Base-by-base conservation (phyloP, 495 filamentous ascomycete genomes). In the Symbiotaphrina buchneri region DNA sequence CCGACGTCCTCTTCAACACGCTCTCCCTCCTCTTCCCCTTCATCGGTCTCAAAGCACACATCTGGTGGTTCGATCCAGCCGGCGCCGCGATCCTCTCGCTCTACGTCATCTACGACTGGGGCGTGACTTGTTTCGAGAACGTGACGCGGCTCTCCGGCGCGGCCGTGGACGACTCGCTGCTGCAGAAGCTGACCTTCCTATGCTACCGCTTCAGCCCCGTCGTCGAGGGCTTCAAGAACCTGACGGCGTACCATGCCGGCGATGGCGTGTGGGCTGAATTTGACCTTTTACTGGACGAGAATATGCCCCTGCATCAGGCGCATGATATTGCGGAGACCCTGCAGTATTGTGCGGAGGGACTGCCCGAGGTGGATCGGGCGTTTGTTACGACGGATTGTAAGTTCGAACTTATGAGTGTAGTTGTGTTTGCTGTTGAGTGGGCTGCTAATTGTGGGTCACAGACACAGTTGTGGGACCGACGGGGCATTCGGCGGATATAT, bases 291-390 rank as follows among this genome's bases (percentile, higher is more conserved):
- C 26, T 61, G 36, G 44, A 55, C 32, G 48, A 53, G 39, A 44
- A 53, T 11, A 52, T 43, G 18, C 39, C 47, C 16, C 36, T 61
- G 35, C 42, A 43, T 29, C 39, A 40, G 14, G 41, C 46, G n/a
- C 54, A 63, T 42, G 56, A 63, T 40, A 44, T 60, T 33, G 51
- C 53, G 10, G 58, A 61, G 44, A 63, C 58, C 6, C 37, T 63
- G 36, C 56, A 61, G 41, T 60, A 63, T 39, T 63, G 58, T 33
- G 44, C 36, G 19, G 42, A 49, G 30, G 43, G 48, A 8, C 37
- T 61, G 19, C 41, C 43, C 6, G 55, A 61, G 38, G 56, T 63
- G 0, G 56, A 63, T 43, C 38, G 56, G 16, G 54, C 56, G 3
- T 62, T 61, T 40, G 56, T 59, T 3, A 56, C 58, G 2, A 43